Percentiles rank a stretch among this genome's conserved stretches.
phyloP scores from a whole-genome alignment of 75 land plant genomes.

The Larix kaempferi region DNA sequence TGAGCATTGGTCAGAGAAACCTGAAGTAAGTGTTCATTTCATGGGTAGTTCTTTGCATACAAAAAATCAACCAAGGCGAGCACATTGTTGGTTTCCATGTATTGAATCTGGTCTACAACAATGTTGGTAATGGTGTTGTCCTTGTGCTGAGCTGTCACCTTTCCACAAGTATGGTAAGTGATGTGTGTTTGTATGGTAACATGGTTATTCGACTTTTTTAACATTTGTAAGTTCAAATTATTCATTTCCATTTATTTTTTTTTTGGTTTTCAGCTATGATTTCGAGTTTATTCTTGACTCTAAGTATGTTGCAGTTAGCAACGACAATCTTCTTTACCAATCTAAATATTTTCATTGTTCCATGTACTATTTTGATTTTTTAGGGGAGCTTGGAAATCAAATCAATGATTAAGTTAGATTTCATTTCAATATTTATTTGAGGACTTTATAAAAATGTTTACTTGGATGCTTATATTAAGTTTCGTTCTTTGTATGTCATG shows the following conservation, averaged over 20 bases:
- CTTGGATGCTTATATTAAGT: no score
- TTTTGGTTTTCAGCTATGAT: slow-evolving; percentile 57
- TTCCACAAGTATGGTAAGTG: background rate
- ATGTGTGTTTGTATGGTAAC: background rate
- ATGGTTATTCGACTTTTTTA: background rate
- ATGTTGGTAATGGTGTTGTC: slow-evolving; percentile 57
- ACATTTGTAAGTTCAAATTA: background rate
- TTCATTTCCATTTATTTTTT: background rate
- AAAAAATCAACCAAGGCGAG: slow-evolving; percentile 81
- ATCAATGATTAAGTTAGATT: no score
- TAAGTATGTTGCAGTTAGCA: slow-evolving; percentile 87
- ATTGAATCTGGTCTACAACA: slow-evolving; percentile 60
- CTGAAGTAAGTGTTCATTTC: slow-evolving; percentile 72
- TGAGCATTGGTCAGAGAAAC: slow-evolving; percentile 80
- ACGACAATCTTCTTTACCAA: slow-evolving; percentile 58
- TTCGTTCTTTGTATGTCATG: no score
- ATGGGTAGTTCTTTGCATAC: slow-evolving; percentile 49
- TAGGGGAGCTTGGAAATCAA: background rate
- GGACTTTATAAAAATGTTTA: no score
- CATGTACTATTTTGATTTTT: background rate
- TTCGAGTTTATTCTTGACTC: slow-evolving; percentile 86
- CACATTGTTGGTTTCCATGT: slow-evolving; percentile 98
- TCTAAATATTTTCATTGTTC: background rate
- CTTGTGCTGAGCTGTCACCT: background rate
- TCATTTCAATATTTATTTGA: no score